These are phyloP conservation scores for Aureobasidium sp. DNA, from an alignment of 2,329 filamentous ascomycete species.

Conservation along the genomic window DNA sequence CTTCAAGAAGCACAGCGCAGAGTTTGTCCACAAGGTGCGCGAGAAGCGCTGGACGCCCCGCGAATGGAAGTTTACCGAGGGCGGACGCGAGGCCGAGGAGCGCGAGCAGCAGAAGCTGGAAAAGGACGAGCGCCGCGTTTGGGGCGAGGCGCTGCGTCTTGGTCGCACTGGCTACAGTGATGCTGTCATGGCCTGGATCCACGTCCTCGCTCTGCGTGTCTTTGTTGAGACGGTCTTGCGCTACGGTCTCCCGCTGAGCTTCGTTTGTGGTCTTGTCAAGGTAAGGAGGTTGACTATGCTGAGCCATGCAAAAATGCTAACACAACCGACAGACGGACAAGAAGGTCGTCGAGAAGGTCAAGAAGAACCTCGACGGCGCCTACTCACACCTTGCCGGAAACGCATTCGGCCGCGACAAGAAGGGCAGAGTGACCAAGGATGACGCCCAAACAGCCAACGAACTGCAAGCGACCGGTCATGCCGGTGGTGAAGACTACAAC, in stretches of 20 bases:
- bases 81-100: conserved; percentile 81
- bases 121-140: conserved; percentile 83
- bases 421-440: conserved; percentile 84
- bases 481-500: conserved; percentile 69
- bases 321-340: conserved; percentile 58
- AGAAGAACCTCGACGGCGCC: conserved; percentile 60
- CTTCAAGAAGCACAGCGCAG: conserved; percentile 83
- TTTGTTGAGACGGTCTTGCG: conserved; percentile 98
- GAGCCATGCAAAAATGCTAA: not conserved
- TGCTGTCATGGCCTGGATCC: conserved; percentile 91
- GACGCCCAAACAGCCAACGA: conserved; percentile 73
- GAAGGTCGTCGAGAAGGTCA: conserved; percentile 73
- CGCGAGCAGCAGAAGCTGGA: conserved; percentile 75
- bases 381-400: conserved; percentile 94
- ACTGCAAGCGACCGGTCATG: conserved; percentile 66
- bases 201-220: conserved; percentile 81
- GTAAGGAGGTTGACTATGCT: conserved; percentile 44
- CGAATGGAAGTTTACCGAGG: conserved; percentile 88
- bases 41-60: conserved; percentile 93
- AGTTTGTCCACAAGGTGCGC: conserved; percentile 86
- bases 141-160: conserved; percentile 82
- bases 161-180: conserved; percentile 93
- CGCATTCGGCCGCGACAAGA: conserved; percentile 88
- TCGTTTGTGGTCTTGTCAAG: conserved; percentile 76
- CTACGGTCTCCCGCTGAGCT: conserved; percentile 87